Base-by-base conservation (phyloP, 352 stramenopile genomes). In the Phytopythium mirpurense region DNA sequence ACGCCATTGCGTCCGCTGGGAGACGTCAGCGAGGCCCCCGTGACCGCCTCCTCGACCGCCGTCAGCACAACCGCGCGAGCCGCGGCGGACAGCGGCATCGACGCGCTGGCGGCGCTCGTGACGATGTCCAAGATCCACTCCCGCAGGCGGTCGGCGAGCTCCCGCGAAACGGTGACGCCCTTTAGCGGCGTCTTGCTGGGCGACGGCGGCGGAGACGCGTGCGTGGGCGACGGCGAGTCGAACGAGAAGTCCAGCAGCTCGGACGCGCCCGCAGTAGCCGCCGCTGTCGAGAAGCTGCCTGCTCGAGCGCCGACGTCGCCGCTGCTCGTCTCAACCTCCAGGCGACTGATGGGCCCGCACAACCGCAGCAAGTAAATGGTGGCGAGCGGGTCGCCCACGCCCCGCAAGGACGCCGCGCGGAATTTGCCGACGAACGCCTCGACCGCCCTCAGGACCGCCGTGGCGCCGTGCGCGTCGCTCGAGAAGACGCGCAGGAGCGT, bases 291-390 rank as follows among this genome's bases (percentile, higher is more conserved):
- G 15, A 18, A 34, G n/a, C 46, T 34, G 34, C 31, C 46, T 29
- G 26, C 19, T 26, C 34, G 19, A 51, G 35, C 29, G 24, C 54
- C 18, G 45, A 45, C 11, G 38, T 15, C 24, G 32, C 10, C 15
- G 43, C 16, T 16, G 16, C 11, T 1, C 29, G 26, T 16, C 2
- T 56, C 44, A 16, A 11, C 5, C 32, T 36, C 32, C 32, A 89
- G 56, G 0, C 82, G 79, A 38, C 64, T 72, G 59, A 90, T 65
- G 52, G 82, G 72, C 0, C 79, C 82, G 21, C 63, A 78, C 4
- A 93, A 58, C 0, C 68, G 67, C 41, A 93, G 41, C 41, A 93
- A 27, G 50, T 89, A 87, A 19, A 85, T 63, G n/a, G 75, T 82
- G 7, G 82, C 74, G 37, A 93, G 57, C 10, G 67, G 65, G 34